Base-by-base conservation (phyloP, 495 filamentous ascomycete genomes). In the Acidomyces sp. region DNA sequence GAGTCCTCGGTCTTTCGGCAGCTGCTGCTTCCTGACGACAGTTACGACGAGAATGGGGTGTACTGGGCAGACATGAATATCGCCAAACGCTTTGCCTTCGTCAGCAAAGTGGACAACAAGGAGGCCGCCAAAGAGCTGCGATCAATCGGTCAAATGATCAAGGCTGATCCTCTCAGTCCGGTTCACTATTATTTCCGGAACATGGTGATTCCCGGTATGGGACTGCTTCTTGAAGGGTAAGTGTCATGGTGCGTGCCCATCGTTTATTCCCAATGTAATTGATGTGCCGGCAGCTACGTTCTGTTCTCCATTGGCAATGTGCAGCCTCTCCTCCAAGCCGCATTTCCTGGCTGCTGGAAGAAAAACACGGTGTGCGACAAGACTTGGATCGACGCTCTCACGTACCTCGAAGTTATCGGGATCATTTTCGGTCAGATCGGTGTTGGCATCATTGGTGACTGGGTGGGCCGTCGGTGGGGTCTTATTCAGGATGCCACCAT, bases 261-360 rank as follows among this genome's bases (percentile, higher is more conserved):
- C n/a, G n/a, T n/a, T n/a, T n/a, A n/a, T n/a, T n/a, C n/a, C n/a
- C n/a, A n/a, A n/a, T n/a, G n/a, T n/a, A n/a, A n/a, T 25, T 43
- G 20, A 45, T 29, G 37, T 16, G 2, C 28, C 9, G 13, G 7
- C 41, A 66, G 75, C 54, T 93, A 93, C 61, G 85, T 93, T 27
- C 72, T 94, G 22, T 94, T 94, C 72, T 92, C 85, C 40, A 93
- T 94, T 48, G 85, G 85, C 53, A 92, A 88, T 59, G 57, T 93
- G 40, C 74, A 74, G 51, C 80, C 85, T 3, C 65, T 94, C 2
- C 84, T 92, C 51, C 51, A 74, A 42, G 61, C 68, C 4, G 64
- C 71, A 12, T 93, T 85, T 67, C 67, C 72, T 3, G 39, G 49
- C 2, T 94, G 86, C 68, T 94, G 86, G 86, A 66, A 65, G 0